phyloP scores from a whole-genome alignment of 768 basidiomycete species.

The Macrolepiota fuliginosa region DNA sequence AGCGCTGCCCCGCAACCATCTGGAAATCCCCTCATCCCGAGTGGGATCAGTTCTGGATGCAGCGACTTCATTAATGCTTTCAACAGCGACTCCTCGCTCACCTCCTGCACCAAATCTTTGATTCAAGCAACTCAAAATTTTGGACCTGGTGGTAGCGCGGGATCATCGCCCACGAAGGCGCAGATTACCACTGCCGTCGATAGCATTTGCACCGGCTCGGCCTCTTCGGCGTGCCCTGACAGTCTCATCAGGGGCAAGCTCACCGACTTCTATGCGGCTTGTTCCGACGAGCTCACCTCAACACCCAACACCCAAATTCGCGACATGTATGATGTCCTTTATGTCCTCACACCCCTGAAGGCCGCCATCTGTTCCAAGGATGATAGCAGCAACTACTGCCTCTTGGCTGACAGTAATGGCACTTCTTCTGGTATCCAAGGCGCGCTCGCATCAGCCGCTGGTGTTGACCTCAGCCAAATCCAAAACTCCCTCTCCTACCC shows the following conservation, averaged over 20 bases:
- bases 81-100: slow-evolving; percentile 56
- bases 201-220: slow-evolving; percentile 49
- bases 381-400: slow-evolving; percentile 69
- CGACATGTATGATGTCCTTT: slow-evolving; percentile 77
- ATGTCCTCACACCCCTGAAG: slow-evolving; percentile 62
- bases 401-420: slow-evolving; percentile 40
- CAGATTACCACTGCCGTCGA: slow-evolving; percentile 50
- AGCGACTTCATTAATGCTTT: slow-evolving; percentile 55
- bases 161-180: slow-evolving; percentile 37
- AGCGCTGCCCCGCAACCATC: slow-evolving; percentile 25
- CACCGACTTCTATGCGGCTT: slow-evolving; percentile 66
- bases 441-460: slow-evolving; percentile 17
- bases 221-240: slow-evolving; percentile 51
- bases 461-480: background rate
- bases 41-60: slow-evolving; percentile 57
- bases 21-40: slow-evolving; percentile 61
- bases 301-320: slow-evolving; percentile 47
- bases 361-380: slow-evolving; percentile 76
- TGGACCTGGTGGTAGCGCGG: slow-evolving; percentile 41
- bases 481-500: slow-evolving; percentile 19
- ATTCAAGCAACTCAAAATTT: slow-evolving; percentile 58
- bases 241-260: slow-evolving; percentile 60
- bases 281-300: slow-evolving; percentile 67
- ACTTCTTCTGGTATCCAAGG: slow-evolving; percentile 21
- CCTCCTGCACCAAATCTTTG: slow-evolving; percentile 61